Conservation (phyloP, 192 early-diverging fungal genomes). For the Backusella australiensis region DNA sequence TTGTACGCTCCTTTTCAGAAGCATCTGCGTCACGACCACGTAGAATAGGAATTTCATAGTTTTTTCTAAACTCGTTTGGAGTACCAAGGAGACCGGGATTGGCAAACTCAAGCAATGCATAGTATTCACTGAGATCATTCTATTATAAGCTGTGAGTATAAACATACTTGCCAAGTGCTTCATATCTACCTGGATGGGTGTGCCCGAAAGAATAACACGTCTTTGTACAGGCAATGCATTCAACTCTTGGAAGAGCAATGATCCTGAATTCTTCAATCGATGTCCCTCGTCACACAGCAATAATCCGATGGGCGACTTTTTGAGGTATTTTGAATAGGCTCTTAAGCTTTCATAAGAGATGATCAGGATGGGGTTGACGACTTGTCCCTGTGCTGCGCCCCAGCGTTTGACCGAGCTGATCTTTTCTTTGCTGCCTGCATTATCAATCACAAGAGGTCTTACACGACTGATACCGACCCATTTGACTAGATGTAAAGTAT, state of each 20-base stretch:
- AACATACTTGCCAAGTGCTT: background rate
- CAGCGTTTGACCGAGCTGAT: constrained; percentile 76
- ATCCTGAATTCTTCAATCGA: constrained; percentile 90
- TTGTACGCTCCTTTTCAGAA: constrained; percentile 68
- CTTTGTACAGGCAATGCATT: constrained; percentile 79
- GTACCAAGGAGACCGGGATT: constrained; percentile 92
- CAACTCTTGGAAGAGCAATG: constrained; percentile 24
- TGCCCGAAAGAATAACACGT: constrained; percentile 94
- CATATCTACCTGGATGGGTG: constrained; percentile 74
- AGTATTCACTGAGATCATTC: constrained; percentile 91
- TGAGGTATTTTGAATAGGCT: constrained; percentile 71
- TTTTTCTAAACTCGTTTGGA: constrained; percentile 84
- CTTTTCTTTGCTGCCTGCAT: constrained; percentile 86
- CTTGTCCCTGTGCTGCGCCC: constrained; percentile 80
- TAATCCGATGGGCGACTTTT: constrained; percentile 82
- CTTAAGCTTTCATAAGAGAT: constrained; percentile 98
- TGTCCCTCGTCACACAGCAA: constrained; percentile 98
- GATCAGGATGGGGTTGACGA: constrained; percentile 84
- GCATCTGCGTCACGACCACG: constrained; percentile 92
- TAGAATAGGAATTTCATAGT: constrained; percentile 93
- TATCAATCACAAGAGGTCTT: constrained; percentile 84
- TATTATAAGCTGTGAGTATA: constrained; percentile 22
- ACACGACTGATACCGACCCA: constrained; percentile 89
- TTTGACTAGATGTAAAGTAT: constrained; percentile 49
- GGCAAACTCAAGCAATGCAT: constrained; percentile 90